A percentile compares a stretch with the other conserved stretches of the same genome.
These are phyloP conservation scores for Glutinoglossum americanum DNA, from an alignment of 495 filamentous ascomycete genomes.

Conservation along the genomic window DNA sequence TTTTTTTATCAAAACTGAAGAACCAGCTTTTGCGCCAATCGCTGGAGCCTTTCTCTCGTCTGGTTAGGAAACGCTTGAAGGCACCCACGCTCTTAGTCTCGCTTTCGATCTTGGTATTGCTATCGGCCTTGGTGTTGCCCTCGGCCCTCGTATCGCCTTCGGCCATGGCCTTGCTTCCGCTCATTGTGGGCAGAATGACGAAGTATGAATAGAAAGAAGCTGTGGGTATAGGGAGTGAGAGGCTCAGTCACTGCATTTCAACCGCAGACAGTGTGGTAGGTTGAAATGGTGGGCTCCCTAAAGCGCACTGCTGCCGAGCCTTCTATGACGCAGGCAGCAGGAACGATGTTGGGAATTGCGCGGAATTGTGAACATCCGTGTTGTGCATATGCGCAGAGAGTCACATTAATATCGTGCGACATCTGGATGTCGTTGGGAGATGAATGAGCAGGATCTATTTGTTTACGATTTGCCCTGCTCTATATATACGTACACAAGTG, in stretches of 20 bases:
- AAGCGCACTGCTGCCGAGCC: not conserved
- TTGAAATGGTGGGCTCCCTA: not conserved
- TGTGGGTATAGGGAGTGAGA: not conserved
- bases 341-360: not conserved
- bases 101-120: conserved; percentile 13
- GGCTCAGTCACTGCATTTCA: not conserved
- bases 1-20: conserved; percentile 31
- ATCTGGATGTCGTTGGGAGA: not conserved
- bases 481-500: not conserved
- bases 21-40: conserved; percentile 23
- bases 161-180: not conserved
- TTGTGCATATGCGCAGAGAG: not conserved
- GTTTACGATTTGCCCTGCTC: not conserved
- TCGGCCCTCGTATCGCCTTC: not conserved
- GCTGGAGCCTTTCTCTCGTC: conserved; percentile 41
- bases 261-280: not conserved
- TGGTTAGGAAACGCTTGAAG: conserved; percentile 48
- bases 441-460: not conserved
- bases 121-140: not conserved
- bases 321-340: not conserved
- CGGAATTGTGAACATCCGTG: not conserved
- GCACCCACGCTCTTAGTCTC: conserved; percentile 26
- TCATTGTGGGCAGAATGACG: not conserved
- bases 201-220: not conserved
- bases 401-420: not conserved